Evolutionary conservation across 164 flowering plant genomes (phyloP).

Genomic region (Houttuynia cordata): DNA sequence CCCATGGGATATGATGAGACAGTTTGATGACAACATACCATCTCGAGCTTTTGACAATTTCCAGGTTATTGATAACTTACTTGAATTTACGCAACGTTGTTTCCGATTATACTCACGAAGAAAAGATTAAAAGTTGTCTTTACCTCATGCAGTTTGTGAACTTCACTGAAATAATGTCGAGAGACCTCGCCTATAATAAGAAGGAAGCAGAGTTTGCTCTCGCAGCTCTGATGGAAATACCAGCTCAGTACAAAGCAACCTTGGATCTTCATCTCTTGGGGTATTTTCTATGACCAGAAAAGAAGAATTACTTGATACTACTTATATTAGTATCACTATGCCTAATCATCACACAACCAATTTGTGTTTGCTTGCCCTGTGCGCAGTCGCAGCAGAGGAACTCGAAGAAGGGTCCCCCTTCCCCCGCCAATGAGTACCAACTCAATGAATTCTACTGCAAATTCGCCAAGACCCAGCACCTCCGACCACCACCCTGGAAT

Average conservation of each 20-base stretch:
- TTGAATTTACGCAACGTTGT: too few relatives aligned
- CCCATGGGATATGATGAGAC: constrained; percentile 48
- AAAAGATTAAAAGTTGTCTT: background rate
- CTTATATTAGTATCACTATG: too few relatives aligned
- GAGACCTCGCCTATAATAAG: constrained; percentile 26
- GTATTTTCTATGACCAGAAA: constrained; percentile 18
- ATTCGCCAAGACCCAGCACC: constrained; percentile 7
- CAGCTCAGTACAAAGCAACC: constrained; percentile 80
- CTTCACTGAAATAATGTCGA: constrained; percentile 80
- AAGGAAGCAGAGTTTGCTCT: constrained; percentile 91
- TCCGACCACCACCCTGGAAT: constrained; percentile 8
- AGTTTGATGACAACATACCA: constrained; percentile 48
- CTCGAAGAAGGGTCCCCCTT: constrained; percentile 51
- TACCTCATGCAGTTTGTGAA: constrained; percentile 46
- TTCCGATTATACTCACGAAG: background rate
- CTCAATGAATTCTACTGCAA: constrained; percentile 3
- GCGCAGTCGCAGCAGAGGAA: constrained; percentile 43
- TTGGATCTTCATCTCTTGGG: constrained; percentile 64
- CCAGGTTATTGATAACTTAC: constrained; percentile 21
- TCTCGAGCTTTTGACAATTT: constrained; percentile 41
- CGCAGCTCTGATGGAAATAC: constrained; percentile 83
- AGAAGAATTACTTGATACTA: too few relatives aligned
- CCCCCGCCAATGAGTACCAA: constrained; percentile 43
- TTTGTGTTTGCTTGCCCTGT: constrained; percentile 2
- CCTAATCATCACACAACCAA: too few relatives aligned